A percentile compares a stretch with the other conserved stretches of the same genome.
Conservation (phyloP, 305 asterid species). For the Fraxinus velutina region DNA sequence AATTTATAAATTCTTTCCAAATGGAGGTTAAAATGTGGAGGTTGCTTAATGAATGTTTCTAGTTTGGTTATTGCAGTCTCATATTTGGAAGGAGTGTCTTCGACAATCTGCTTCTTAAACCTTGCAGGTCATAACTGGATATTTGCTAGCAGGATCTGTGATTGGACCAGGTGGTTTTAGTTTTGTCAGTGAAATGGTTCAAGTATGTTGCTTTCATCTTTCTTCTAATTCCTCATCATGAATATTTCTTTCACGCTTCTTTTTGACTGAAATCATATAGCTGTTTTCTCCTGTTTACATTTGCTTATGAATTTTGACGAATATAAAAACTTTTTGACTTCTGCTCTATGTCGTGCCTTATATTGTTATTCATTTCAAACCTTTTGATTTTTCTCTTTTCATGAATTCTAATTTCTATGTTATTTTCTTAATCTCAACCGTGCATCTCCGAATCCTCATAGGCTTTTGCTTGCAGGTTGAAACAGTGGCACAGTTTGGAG, state of each 20-base stretch:
- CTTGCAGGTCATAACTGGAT: conserved; percentile 80
- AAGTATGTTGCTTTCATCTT: conserved; percentile 41
- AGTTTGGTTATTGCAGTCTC: conserved; percentile 2
- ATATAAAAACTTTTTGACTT: background rate
- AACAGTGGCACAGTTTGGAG: conserved; percentile 87
- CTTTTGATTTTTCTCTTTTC: background rate
- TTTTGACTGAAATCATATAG: conserved; percentile 15
- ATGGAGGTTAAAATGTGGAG: conserved; percentile 5
- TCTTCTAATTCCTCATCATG: background rate
- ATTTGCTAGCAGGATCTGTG: conserved; percentile 77
- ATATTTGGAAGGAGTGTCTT: conserved; percentile 23
- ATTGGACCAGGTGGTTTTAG: conserved; percentile 84
- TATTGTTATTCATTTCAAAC: background rate
- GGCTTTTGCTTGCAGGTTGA: conserved; percentile 54
- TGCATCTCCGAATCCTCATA: conserved; percentile 19
- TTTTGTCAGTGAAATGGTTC: conserved; percentile 84
- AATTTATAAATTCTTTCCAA: background rate
- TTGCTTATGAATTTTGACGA: background rate
- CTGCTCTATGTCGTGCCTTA: conserved; percentile 2
- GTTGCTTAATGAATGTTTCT: conserved; percentile 18
- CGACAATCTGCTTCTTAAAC: conserved; percentile 23
- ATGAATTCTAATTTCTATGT: background rate
- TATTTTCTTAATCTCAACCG: background rate
- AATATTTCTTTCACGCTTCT: conserved; percentile 17
- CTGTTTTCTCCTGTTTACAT: background rate